Evolutionary conservation across 108 stramenopile genomes (phyloP).

Genomic region (Tribonema minus): DNA sequence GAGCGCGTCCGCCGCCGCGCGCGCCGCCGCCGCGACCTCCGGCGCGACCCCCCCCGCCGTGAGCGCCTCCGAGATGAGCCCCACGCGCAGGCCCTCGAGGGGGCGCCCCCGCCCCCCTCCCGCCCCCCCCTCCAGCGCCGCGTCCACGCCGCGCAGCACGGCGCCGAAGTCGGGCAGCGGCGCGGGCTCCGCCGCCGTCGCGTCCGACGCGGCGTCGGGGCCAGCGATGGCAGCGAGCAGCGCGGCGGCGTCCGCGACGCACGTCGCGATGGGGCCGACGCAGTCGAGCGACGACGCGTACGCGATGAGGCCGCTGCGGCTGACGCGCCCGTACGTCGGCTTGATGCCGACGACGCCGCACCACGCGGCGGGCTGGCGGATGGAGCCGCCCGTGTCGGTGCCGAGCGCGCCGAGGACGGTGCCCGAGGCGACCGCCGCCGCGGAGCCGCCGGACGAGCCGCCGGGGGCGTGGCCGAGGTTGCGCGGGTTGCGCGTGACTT

Average conservation of each 20-base stretch:
- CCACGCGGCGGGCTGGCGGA: slow-evolving; percentile 91
- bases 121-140: slow-evolving; percentile 8
- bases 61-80: slow-evolving; percentile 29
- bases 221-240: slow-evolving; percentile 28
- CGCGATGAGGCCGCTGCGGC: slow-evolving; percentile 85
- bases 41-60: neutral
- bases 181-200: neutral
- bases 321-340: slow-evolving; percentile 82
- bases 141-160: slow-evolving; percentile 7
- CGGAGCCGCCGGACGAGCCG: slow-evolving; percentile 66
- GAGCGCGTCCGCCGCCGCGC: slow-evolving; percentile 14
- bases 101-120: slow-evolving; percentile 11
- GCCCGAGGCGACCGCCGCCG: slow-evolving; percentile 82
- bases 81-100: slow-evolving; percentile 8
- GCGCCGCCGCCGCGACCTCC: slow-evolving; percentile 28
- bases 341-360: slow-evolving; percentile 90
- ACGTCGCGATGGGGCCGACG: slow-evolving; percentile 68
- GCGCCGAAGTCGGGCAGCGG: slow-evolving; percentile 16
- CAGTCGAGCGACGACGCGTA: slow-evolving; percentile 92
- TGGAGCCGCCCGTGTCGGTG: slow-evolving; percentile 92
- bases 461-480: slow-evolving; percentile 24
- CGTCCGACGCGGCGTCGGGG: slow-evolving; percentile 1
- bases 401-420: slow-evolving; percentile 76
- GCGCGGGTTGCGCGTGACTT: slow-evolving; percentile 39
- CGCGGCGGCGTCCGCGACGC: slow-evolving; percentile 20